Percentiles rank a stretch among this genome's conserved stretches.
Evolutionary conservation across 2,329 filamentous ascomycete species (phyloP).

Genomic region (Fragosphaeria purpurea): DNA sequence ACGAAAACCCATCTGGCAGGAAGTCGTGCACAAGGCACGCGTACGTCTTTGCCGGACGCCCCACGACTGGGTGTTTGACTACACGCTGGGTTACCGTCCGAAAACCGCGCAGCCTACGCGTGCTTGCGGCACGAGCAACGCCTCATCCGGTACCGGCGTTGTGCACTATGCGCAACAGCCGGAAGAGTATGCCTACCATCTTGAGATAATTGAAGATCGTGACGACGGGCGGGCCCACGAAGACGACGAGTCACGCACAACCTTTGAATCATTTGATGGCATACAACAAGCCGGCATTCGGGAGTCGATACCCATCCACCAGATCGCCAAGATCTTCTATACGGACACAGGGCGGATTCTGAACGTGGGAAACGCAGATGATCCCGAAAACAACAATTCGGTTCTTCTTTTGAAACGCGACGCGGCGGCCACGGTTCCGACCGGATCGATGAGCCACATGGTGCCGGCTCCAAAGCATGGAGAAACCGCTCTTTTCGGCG

Average conservation of each 20-base stretch:
- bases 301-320: conserved; percentile 42
- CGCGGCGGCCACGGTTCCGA: conserved; percentile 49
- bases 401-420: conserved; percentile 68
- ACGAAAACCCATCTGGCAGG: conserved; percentile 76
- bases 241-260: conserved; percentile 21
- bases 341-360: conserved; percentile 83
- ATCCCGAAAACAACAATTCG: conserved; percentile 57
- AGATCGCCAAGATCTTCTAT: conserved; percentile 85
- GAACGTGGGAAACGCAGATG: conserved; percentile 54
- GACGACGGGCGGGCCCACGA: conserved; percentile 47
- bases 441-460: conserved; percentile 24
- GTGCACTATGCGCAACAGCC: too few species aligned
- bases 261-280: conserved; percentile 26
- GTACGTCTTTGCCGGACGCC: conserved; percentile 70
- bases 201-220: conserved; percentile 75
- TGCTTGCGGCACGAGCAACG: conserved; percentile 1
- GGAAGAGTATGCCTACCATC: conserved; percentile 61
- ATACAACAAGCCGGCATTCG: conserved; percentile 36
- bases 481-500: conserved; percentile 1
- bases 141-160: too few species aligned
- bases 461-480: conserved; percentile 7
- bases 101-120: conserved; percentile 13
- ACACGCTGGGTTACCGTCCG: conserved; percentile 22
- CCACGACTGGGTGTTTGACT: conserved; percentile 38
- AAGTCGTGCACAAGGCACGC: conserved; percentile 86